Base-by-base conservation (phyloP, 2,329 filamentous ascomycete genomes). In the Geosmithia flava region DNA sequence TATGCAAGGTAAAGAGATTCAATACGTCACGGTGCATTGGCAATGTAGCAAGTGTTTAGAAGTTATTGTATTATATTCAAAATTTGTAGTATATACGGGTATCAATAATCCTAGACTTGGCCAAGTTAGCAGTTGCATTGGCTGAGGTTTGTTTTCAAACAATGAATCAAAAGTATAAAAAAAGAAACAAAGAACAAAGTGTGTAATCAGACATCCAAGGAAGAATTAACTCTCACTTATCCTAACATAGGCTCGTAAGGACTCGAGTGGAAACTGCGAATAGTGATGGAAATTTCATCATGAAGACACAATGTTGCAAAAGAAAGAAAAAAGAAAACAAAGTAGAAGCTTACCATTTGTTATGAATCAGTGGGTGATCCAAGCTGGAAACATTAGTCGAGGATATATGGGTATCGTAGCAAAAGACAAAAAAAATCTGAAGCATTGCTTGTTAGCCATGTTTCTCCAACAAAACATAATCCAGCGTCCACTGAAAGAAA, bases 201-300 rank as follows among this genome's bases (percentile, higher is more conserved):
- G 54, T 62, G 58, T 57, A 53, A 69, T 83, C 78, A 83, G 80
- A 84, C 81, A 85, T 85, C 82, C 81, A 85, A 85, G 80, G 80
- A 85, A 84, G 80, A 61, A 63, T 69, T 64, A 63, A 65, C 81
- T 74, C 75, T 85, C 82, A 85, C 82, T 61, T 81, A 70, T 75
- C 76, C 74, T 75, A 68, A 67, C n/a, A 44, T 20, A 79, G 80
- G 80, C 81, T 83, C 79, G 17, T 64, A 64, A 74, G 74, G 76
- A 75, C 80, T 85, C 81, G 73, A 85, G 84, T 86, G 83, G 80
- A 88, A 88, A 88, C 84, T 88, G 84, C 84, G 83, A 89, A 87
- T 86, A 73, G 78, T 71, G 74, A 66, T 77, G 81, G 73, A 76
- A 76, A 66, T 81, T 85, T 85, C 81, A 85, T 86, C 82, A 85